These are phyloP conservation scores for Isabelozyma pseudorhagii DNA, from an alignment of 805 yeast species.

Conservation along the genomic window DNA sequence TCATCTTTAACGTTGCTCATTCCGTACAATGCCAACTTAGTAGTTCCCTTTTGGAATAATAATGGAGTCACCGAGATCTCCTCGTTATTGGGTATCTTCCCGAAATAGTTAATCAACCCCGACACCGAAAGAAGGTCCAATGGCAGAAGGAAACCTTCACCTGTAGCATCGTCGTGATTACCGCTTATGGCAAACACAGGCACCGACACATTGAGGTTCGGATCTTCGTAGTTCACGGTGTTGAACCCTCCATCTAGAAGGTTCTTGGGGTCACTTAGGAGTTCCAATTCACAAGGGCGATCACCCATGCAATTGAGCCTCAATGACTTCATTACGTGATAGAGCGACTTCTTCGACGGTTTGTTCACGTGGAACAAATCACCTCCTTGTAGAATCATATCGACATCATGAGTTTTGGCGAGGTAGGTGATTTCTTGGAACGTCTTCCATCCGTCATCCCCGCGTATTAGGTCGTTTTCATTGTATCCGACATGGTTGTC, in stretches of 20 bases:
- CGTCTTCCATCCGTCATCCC: constrained; percentile 85
- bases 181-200: constrained; percentile 94
- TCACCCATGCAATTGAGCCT: constrained; percentile 78
- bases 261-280: constrained; percentile 72
- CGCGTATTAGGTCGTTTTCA: constrained; percentile 85
- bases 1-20: constrained; percentile 88
- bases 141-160: constrained; percentile 77
- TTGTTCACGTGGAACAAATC: constrained; percentile 89
- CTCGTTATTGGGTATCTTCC: constrained; percentile 74
- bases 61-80: constrained; percentile 72
- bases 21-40: constrained; percentile 85
- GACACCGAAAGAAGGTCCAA: constrained; percentile 78
- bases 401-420: constrained; percentile 70
- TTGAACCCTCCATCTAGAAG: constrained; percentile 63
- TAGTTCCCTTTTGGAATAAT: constrained; percentile 75
- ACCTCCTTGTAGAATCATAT: constrained; percentile 88
- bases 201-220: constrained; percentile 80
- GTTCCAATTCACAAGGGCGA: constrained; percentile 79
- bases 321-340: constrained; percentile 72
- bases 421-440: constrained; percentile 78
- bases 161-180: constrained; percentile 95
- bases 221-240: constrained; percentile 84
- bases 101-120: constrained; percentile 88
- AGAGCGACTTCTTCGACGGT: constrained; percentile 83
- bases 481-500: constrained; percentile 96